Conservation (phyloP, 192 early-diverging fungal genomes). For the Linnemannia zychae region DNA sequence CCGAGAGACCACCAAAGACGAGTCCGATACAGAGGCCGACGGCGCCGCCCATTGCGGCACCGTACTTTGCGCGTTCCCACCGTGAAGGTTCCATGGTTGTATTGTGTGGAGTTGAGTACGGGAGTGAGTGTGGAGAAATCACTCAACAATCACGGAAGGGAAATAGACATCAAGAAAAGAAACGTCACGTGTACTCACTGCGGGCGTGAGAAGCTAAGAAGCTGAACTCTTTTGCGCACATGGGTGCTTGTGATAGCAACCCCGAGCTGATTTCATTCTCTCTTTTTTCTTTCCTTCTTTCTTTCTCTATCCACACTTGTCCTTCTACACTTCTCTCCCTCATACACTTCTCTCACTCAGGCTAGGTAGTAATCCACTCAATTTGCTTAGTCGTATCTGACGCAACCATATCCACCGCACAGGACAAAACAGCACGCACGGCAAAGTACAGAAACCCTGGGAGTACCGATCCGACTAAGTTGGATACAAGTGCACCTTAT, state of each 20-base stretch:
- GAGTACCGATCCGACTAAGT: no score
- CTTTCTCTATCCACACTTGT: neutral
- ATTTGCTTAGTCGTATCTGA: no score
- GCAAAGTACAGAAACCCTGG: no score
- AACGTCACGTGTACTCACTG: neutral
- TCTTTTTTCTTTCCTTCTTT: neutral
- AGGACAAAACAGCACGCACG: no score
- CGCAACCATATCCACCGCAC: no score
- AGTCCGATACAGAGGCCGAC: constrained; percentile 75
- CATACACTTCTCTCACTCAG: no score
- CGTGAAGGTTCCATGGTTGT: constrained; percentile 64
- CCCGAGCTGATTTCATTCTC: neutral
- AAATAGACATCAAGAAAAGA: neutral
- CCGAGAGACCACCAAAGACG: constrained; percentile 67
- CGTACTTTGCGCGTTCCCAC: constrained; percentile 72
- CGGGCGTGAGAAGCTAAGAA: neutral
- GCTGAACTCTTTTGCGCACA: neutral
- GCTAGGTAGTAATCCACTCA: no score
- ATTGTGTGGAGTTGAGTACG: neutral
- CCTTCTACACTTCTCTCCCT: no score
- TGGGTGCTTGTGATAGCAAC: neutral
- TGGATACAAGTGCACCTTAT: no score
- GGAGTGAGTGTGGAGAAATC: neutral
- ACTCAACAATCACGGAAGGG: neutral
- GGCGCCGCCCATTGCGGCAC: constrained; percentile 74